phyloP scores from a whole-genome alignment of 805 yeast species.

The Candida awuae region DNA sequence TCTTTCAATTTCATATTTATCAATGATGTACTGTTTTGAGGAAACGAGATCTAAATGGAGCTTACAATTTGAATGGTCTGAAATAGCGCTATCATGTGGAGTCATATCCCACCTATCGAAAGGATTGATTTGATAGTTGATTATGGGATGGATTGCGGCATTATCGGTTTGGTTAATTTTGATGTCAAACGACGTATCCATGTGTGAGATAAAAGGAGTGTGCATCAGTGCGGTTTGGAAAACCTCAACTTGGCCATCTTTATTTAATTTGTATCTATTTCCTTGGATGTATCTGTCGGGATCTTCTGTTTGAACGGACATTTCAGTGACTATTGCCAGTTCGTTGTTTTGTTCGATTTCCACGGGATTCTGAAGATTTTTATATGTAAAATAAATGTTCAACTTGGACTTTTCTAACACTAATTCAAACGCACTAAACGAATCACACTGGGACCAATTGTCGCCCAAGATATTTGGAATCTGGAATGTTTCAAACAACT shows the following conservation, averaged over 20 bases:
- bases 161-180: no score
- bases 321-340: constrained; percentile 13
- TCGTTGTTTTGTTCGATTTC: no score
- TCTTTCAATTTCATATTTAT: constrained; percentile 21
- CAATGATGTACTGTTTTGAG: constrained; percentile 23
- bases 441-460: no score
- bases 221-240: no score
- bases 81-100: constrained; percentile 7
- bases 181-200: no score
- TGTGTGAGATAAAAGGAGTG: no score
- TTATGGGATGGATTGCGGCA: constrained; percentile 23
- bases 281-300: constrained; percentile 12
- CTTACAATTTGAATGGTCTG: constrained; percentile 13
- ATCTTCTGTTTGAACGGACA: neutral
- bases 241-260: no score
- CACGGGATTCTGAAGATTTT: no score
- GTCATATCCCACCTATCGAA: constrained; percentile 1
- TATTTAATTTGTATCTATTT: constrained; percentile 1
- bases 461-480: no score
- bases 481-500: no score
- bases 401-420: neutral
- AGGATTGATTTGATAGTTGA: constrained; percentile 13
- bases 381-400: neutral
- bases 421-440: constrained; percentile 6
- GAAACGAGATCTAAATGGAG: constrained; percentile 20